Conservation (phyloP, 2,329 filamentous ascomycete genomes). For the Rutstroemia sp. region DNA sequence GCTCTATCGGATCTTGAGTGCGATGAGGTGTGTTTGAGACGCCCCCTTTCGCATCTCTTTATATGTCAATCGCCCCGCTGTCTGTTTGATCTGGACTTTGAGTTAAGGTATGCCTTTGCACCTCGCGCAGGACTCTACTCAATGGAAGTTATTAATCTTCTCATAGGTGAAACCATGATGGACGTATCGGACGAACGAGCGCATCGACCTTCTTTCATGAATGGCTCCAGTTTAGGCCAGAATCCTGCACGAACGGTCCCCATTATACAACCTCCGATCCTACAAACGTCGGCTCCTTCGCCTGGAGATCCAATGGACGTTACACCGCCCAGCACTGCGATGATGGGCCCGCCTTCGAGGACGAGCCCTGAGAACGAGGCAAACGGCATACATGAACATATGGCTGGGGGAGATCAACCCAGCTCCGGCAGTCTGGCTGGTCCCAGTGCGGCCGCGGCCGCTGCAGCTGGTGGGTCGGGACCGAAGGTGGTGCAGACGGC, state of each 20-base stretch:
- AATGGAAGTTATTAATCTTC: not conserved
- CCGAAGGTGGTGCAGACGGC: constrained; percentile 98
- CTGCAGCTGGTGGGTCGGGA: constrained; percentile 67
- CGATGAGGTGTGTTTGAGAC: constrained; percentile 3
- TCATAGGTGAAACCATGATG: constrained; percentile 27
- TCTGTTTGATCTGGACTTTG: not conserved
- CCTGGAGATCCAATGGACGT: constrained; percentile 56
- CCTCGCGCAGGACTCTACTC: not conserved
- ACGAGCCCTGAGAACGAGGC: constrained; percentile 28
- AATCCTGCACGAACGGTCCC: constrained; percentile 39
- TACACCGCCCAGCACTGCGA: constrained; percentile 41
- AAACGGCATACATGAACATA: constrained; percentile 29
- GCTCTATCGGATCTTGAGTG: not conserved
- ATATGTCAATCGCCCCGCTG: not conserved
- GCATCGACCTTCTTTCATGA: constrained; percentile 24
- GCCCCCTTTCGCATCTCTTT: not conserved
- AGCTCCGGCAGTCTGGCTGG: constrained; percentile 27
- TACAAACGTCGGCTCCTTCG: constrained; percentile 51
- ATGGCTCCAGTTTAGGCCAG: constrained; percentile 20
- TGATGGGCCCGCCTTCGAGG: constrained; percentile 29
- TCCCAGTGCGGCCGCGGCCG: constrained; percentile 35
- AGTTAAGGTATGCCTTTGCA: not conserved
- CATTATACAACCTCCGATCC: constrained; percentile 48
- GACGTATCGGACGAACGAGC: constrained; percentile 25
- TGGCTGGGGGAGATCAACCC: constrained; percentile 30